Base-by-base conservation (phyloP, 495 filamentous ascomycete species). In the Articulospora tetracladia region DNA sequence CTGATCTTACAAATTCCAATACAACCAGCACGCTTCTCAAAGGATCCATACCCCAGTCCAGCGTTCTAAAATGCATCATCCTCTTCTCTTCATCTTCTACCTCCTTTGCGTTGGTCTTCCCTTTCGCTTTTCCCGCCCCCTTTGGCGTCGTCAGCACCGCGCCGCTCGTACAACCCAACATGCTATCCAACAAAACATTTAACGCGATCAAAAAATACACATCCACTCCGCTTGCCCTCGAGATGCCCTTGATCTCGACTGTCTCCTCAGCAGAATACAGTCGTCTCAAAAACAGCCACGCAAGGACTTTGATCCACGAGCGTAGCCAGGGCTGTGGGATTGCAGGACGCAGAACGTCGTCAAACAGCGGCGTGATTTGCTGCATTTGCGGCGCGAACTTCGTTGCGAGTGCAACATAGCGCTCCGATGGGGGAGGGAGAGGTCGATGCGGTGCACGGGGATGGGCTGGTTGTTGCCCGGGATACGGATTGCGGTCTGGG, bases 161-260 rank as follows among this genome's bases (percentile, higher is more conserved):
- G 19, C 85, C 85, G 65, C 82, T 86, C 17, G 84, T 86, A 66
- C 86, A 89, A 1, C 86, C 86, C 74, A 89, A 81, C 24, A 88
- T 73, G 15, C 80, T 66, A 69, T 89, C 86, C 3, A 89, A 77
- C 4, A 87, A 68, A 12, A 83, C 79, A 62, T 88, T 88, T 53
- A 86, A 73, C 7, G 77, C 79, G 1, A 88, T 77, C 2, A 89
- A 70, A 6, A 88, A 68, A 65, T 83, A 83, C 69, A 88, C 69
- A 12, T 77, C 72, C 24, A 88, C 74, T 0, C 79, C 83, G 7
- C 77, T 78, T 11, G 68, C 72, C 12, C 71, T 70, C 22, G 73
- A 72, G 55, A 89, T 86, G 1, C 86, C 84, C 11, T 72, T 74
- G 25, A 89, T 70, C 65, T 88, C 86, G 49, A 78, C 73, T 0